Evolutionary conservation across 1,284 basidiomycete species (phyloP).

Genomic region (Sanguinoderma infundibulare): DNA sequence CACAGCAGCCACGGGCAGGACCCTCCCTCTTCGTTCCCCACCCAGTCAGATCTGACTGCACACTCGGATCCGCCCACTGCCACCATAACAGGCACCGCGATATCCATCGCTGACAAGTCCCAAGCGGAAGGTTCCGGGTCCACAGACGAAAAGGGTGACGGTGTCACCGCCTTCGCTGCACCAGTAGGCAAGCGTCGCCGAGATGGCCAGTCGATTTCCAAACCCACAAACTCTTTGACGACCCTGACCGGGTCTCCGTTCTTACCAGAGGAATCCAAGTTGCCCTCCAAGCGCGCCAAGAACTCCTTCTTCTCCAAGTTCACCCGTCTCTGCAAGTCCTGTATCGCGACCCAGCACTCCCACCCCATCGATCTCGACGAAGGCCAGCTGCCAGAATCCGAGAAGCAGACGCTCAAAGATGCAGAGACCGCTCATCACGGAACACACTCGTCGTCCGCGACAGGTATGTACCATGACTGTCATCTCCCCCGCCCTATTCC

Average conservation of each 20-base stretch:
- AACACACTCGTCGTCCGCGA: slow-evolving; percentile 29
- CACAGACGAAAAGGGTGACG: slow-evolving; percentile 22
- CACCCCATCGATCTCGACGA: slow-evolving; percentile 41
- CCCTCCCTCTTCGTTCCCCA: slow-evolving; percentile 21
- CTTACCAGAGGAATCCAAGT: slow-evolving; percentile 26
- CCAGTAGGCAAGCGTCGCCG: slow-evolving; percentile 31
- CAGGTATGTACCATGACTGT: slow-evolving; percentile 20
- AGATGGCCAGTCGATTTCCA: slow-evolving; percentile 36
- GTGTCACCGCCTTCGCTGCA: slow-evolving; percentile 23
- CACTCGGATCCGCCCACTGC: slow-evolving; percentile 19
- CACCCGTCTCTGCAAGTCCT: slow-evolving; percentile 51
- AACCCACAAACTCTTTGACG: slow-evolving; percentile 37
- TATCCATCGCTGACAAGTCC: slow-evolving; percentile 21
- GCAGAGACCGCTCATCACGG: slow-evolving; percentile 24
- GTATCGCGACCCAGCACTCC: slow-evolving; percentile 43
- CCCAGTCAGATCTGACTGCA: slow-evolving; percentile 21
- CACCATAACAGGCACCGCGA: slow-evolving; percentile 22
- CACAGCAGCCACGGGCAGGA: slow-evolving; percentile 25
- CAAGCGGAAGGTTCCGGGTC: slow-evolving; percentile 9
- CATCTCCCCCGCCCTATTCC: not conserved
- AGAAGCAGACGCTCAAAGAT: slow-evolving; percentile 35
- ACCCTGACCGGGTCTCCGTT: slow-evolving; percentile 33
- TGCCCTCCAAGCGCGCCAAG: slow-evolving; percentile 41
- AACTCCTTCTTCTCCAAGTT: slow-evolving; percentile 48
- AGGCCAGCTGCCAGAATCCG: slow-evolving; percentile 31